phyloP scores from a whole-genome alignment of 352 stramenopile species.

The Phytophthora idaei region DNA sequence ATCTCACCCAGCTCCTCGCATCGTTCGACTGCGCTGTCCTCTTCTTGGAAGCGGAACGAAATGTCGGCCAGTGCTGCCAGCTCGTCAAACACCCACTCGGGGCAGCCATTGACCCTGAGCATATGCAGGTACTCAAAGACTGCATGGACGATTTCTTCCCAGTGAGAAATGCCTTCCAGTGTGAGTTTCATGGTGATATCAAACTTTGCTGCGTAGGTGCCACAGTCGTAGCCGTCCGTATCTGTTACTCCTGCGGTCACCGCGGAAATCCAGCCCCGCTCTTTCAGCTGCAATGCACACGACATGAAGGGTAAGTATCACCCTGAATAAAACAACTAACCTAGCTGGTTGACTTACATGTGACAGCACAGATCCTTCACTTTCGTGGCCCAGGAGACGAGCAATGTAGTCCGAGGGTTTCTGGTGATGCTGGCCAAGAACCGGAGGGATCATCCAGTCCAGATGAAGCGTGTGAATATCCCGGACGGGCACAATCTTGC shows the following conservation, averaged over 20 bases:
- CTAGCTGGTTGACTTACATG: constrained; percentile 45
- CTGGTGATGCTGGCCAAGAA: constrained; percentile 71
- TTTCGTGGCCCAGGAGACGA: constrained; percentile 83
- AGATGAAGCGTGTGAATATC: constrained; percentile 81
- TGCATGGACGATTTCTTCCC: constrained; percentile 59
- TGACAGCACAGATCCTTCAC: constrained; percentile 81
- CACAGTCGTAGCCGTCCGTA: constrained; percentile 74
- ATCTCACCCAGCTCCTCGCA: constrained; percentile 75
- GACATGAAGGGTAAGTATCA: constrained; percentile 13
- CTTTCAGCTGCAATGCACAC: constrained; percentile 60
- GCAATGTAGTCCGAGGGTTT: constrained; percentile 85
- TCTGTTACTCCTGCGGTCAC: constrained; percentile 75
- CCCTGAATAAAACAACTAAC: constrained; percentile 1
- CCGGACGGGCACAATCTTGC: constrained; percentile 73
- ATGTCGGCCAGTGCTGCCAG: constrained; percentile 68
- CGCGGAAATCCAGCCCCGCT: constrained; percentile 75
- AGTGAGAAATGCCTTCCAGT: constrained; percentile 59
- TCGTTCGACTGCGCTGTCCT: constrained; percentile 65
- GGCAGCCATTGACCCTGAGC: constrained; percentile 53
- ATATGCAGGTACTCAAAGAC: constrained; percentile 79
- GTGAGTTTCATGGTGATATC: constrained; percentile 81
- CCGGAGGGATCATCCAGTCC: constrained; percentile 78
- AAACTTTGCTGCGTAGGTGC: constrained; percentile 71
- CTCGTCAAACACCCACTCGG: constrained; percentile 79
- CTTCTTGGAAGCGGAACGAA: constrained; percentile 80